A percentile compares a stretch with the other conserved stretches of the same genome.
These are phyloP conservation scores for Stachybotrys echinatus DNA, from an alignment of 2,329 filamentous ascomycete genomes.

Conservation along the genomic window DNA sequence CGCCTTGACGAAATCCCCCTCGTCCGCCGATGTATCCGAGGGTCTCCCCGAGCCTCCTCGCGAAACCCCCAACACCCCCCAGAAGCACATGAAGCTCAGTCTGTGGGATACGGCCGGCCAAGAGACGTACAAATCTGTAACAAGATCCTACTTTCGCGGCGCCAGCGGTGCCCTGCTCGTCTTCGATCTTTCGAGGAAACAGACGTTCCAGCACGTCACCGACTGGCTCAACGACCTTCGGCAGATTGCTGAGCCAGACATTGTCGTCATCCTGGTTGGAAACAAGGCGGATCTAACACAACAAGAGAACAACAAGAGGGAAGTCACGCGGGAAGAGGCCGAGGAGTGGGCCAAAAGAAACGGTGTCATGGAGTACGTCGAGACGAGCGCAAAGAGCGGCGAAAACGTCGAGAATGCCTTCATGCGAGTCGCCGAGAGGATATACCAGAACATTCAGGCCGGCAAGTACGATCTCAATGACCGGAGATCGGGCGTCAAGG, in stretches of 20 bases:
- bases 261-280: slow-evolving; percentile 89
- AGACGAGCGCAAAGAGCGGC: slow-evolving; percentile 93
- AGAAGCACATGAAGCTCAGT: slow-evolving; percentile 86
- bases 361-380: slow-evolving; percentile 86
- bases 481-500: slow-evolving; percentile 85
- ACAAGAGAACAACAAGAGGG: slow-evolving; percentile 56
- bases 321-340: slow-evolving; percentile 78
- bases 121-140: slow-evolving; percentile 96
- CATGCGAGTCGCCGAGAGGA: slow-evolving; percentile 86
- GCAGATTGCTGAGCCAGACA: slow-evolving; percentile 92
- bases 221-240: slow-evolving; percentile 92
- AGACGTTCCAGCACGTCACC: slow-evolving; percentile 83
- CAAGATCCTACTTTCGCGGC: slow-evolving; percentile 87
- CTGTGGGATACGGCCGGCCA: slow-evolving; percentile 96
- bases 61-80: slow-evolving; percentile 31
- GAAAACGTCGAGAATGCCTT: slow-evolving; percentile 93
- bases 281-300: slow-evolving; percentile 86
- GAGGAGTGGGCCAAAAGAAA: slow-evolving; percentile 84
- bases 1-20: slow-evolving; percentile 16
- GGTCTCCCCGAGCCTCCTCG: slow-evolving; percentile 52
- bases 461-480: slow-evolving; percentile 95
- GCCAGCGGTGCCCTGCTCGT: slow-evolving; percentile 70
- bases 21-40: slow-evolving; percentile 11
- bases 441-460: slow-evolving; percentile 94
- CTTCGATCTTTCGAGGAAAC: slow-evolving; percentile 84